Base-by-base conservation (phyloP, 192 early-diverging fungal genomes). In the Coemansia sp. region DNA sequence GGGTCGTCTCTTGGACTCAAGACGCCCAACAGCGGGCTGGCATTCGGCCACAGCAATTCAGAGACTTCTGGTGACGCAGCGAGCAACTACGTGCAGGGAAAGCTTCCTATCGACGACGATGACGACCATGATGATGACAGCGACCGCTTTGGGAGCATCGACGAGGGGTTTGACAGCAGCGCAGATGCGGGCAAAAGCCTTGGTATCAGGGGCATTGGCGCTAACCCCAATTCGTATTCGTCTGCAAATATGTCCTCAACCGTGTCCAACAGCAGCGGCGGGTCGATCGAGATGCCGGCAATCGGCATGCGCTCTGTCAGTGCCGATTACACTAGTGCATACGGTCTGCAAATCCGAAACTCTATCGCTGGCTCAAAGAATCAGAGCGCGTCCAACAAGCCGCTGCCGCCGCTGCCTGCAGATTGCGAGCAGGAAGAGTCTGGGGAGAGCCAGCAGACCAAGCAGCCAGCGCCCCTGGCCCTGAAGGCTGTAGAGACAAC, bases 251-350 rank as follows among this genome's bases (percentile, higher is more conserved):
- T 69, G 34, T 71, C 65, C 16, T 64, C 65, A 14, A 63, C 75
- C 6, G 69, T 69, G 32, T 77, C 75, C 16, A 56, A 55, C 51
- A 69, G 71, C 48, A 66, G 62, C 50, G 56, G 56, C 12, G 28
- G 52, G 28, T 68, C 65, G 56, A 18, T 63, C 14, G 68, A 63
- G 33, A 54, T 66, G 68, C 54, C 67, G 0, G 34, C 50, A 17
- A 45, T 59, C 2, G 63, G 56, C 45, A 73, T 80, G 77, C 77
- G 77, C 60, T 80, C 77, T 38, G 68, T 80, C 31, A 80, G 77
- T 59, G 72, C 67, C 54, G 77, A 80, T 55, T 66, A 74, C 25
- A 64, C 72, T 10, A 68, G 20, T 42, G 72, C 60, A 29, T 80
- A 80, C 38, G 72, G 68, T 31, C 54, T 70, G 51, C 71, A 69